Evolutionary conservation across 2,329 filamentous ascomycete genomes (phyloP).

Genomic region (Clarireedia paspali): DNA sequence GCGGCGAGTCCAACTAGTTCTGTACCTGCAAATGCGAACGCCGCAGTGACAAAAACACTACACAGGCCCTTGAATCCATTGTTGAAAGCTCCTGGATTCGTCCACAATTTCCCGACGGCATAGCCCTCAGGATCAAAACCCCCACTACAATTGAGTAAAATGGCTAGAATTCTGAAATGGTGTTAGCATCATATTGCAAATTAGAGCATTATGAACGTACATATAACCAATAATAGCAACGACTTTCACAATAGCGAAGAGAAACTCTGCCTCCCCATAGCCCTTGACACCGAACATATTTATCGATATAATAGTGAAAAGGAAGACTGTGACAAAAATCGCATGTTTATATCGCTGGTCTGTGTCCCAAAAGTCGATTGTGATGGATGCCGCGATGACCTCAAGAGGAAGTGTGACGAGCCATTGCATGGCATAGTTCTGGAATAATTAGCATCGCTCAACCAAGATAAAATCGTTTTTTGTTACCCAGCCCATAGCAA

Average conservation of each 20-base stretch:
- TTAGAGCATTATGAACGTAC: slow-evolving; percentile 38
- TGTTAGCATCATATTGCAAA: not conserved
- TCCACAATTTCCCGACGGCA: slow-evolving; percentile 74
- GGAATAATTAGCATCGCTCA: not conserved
- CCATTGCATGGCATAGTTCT: slow-evolving; percentile 81
- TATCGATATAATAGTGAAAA: slow-evolving; percentile 66
- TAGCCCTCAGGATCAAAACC: slow-evolving; percentile 60
- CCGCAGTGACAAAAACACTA: slow-evolving; percentile 43
- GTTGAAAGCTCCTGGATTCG: slow-evolving; percentile 73
- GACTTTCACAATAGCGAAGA: slow-evolving; percentile 82
- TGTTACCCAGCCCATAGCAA: slow-evolving; percentile 75
- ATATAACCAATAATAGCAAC: slow-evolving; percentile 83
- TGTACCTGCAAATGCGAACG: slow-evolving; percentile 44
- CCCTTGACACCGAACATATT: slow-evolving; percentile 84
- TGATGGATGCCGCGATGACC: slow-evolving; percentile 79
- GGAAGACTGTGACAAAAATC: slow-evolving; percentile 78
- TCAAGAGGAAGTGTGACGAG: slow-evolving; percentile 75
- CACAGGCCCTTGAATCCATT: slow-evolving; percentile 67
- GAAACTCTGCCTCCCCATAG: slow-evolving; percentile 84
- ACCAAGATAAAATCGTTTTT: not conserved
- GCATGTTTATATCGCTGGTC: slow-evolving; percentile 48
- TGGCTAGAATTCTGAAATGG: slow-evolving; percentile 61
- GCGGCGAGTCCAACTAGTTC: slow-evolving; percentile 46
- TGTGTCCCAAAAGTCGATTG: slow-evolving; percentile 71
- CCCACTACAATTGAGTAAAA: slow-evolving; percentile 79